phyloP scores from a whole-genome alignment of 2,329 filamentous ascomycete species.

The Pseudocercospora vitis region DNA sequence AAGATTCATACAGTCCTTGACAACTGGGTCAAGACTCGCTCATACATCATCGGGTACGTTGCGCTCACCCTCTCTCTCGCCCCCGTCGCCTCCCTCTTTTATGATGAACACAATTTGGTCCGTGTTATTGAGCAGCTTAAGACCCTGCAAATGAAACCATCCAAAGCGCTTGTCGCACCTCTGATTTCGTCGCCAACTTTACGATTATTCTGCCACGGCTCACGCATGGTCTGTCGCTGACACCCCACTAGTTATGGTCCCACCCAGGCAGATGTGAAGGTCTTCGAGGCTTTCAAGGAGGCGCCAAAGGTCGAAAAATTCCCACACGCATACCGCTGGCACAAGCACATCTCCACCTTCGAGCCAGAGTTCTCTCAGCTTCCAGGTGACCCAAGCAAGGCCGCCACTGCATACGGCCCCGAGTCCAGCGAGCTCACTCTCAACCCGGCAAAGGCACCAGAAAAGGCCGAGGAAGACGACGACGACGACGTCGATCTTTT shows the following conservation, averaged over 20 bases:
- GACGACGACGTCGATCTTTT: constrained; percentile 92
- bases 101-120: constrained; percentile 89
- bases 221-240: constrained; percentile 11
- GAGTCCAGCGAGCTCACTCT: constrained; percentile 73
- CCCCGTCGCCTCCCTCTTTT: constrained; percentile 32
- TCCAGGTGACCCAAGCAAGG: constrained; percentile 84
- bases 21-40: constrained; percentile 71
- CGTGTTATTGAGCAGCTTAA: constrained; percentile 96
- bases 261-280: constrained; percentile 92
- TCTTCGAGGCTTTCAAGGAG: constrained; percentile 83
- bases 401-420: constrained; percentile 87
- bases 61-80: constrained; percentile 28
- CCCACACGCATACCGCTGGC: constrained; percentile 94
- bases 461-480: constrained; percentile 58
- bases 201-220: background rate
- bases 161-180: constrained; percentile 72
- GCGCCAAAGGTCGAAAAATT: constrained; percentile 80
- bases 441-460: constrained; percentile 83
- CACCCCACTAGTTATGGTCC: constrained; percentile 58
- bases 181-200: constrained; percentile 55
- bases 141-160: constrained; percentile 82
- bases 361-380: constrained; percentile 90
- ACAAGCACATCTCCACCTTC: constrained; percentile 95
- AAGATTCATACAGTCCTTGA: constrained; percentile 58
- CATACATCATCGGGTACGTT: constrained; percentile 81